Evolutionary conservation across 2,329 filamentous ascomycete genomes (phyloP).

Genomic region (Cladosporium sp.): DNA sequence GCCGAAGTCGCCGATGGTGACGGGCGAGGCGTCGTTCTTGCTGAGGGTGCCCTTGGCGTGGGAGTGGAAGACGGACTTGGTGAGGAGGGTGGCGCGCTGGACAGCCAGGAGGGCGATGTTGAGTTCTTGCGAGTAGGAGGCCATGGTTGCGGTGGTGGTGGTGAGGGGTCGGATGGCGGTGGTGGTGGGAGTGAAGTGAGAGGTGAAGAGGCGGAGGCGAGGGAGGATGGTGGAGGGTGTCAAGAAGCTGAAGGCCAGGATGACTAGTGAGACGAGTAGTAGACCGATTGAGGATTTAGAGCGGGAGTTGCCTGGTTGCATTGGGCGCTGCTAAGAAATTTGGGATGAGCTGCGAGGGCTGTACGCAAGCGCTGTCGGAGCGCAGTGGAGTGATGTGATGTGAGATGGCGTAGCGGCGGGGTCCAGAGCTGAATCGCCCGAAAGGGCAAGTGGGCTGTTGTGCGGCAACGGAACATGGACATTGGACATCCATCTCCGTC

Average conservation of each 20-base stretch:
- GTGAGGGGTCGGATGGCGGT: constrained; percentile 19
- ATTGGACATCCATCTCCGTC: not conserved
- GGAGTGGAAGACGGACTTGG: constrained; percentile 77
- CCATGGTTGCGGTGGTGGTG: constrained; percentile 34
- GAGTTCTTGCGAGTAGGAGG: constrained; percentile 73
- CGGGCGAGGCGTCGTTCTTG: constrained; percentile 94
- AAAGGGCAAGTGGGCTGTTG: not conserved
- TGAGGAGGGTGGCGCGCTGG: constrained; percentile 76
- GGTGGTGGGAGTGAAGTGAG: constrained; percentile 28
- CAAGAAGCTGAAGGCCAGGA: constrained; percentile 47
- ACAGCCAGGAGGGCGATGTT: constrained; percentile 84
- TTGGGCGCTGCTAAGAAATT: constrained; percentile 11
- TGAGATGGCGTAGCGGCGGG: not conserved
- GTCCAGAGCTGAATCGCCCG: not conserved
- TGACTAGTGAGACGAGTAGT: constrained; percentile 31
- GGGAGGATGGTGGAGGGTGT: constrained; percentile 42
- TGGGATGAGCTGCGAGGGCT: not conserved
- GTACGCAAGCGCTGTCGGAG: not conserved
- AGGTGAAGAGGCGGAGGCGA: constrained; percentile 45
- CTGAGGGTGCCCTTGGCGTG: constrained; percentile 92
- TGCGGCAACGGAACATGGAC: not conserved
- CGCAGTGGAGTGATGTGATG: constrained; percentile 3
- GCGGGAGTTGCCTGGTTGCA: constrained; percentile 8
- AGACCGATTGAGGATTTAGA: constrained; percentile 2
- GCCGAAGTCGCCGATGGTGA: constrained; percentile 97